These are phyloP conservation scores for Melastoma malabathricum DNA, from an alignment of 345 rosid species.

Conservation along the genomic window DNA sequence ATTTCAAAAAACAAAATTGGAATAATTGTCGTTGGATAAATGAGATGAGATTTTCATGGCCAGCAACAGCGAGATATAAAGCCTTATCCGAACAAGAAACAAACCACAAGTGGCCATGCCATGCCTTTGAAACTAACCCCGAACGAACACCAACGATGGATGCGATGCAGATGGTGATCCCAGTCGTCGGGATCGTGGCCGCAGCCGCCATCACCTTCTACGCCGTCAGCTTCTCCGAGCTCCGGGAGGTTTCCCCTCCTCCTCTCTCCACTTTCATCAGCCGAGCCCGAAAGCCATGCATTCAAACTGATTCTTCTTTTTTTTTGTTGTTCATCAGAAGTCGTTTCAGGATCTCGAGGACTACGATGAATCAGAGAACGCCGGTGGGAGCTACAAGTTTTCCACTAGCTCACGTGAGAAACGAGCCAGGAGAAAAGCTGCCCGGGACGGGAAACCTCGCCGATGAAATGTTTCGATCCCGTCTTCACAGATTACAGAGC, in stretches of 20 bases:
- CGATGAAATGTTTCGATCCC: too few relatives aligned
- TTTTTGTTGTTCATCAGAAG: constrained; percentile 20
- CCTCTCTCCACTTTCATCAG: not conserved
- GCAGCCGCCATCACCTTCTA: constrained; percentile 59
- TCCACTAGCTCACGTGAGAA: constrained; percentile 45
- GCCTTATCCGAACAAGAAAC: too few relatives aligned
- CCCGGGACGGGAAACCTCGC: constrained; percentile 11
- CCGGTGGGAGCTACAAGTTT: constrained; percentile 27
- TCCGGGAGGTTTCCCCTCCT: constrained; percentile 40
- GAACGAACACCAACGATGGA: too few relatives aligned
- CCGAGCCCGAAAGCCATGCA: too few relatives aligned
- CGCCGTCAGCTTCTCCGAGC: constrained; percentile 51
- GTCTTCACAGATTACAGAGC: too few relatives aligned
- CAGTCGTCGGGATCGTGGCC: constrained; percentile 48
- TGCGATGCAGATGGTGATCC: constrained; percentile 41
- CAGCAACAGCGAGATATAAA: too few relatives aligned
- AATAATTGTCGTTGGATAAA: too few relatives aligned
- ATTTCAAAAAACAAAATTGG: too few relatives aligned
- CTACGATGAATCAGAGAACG: constrained; percentile 29
- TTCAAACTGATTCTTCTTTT: not conserved
- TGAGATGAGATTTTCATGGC: too few relatives aligned
- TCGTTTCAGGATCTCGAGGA: constrained; percentile 45
- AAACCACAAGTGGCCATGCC: too few relatives aligned
- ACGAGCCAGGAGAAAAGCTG: constrained; percentile 38
- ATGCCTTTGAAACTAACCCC: too few relatives aligned